Conservation (phyloP, 2,329 filamentous ascomycete species). For the Microcera coccophila region DNA sequence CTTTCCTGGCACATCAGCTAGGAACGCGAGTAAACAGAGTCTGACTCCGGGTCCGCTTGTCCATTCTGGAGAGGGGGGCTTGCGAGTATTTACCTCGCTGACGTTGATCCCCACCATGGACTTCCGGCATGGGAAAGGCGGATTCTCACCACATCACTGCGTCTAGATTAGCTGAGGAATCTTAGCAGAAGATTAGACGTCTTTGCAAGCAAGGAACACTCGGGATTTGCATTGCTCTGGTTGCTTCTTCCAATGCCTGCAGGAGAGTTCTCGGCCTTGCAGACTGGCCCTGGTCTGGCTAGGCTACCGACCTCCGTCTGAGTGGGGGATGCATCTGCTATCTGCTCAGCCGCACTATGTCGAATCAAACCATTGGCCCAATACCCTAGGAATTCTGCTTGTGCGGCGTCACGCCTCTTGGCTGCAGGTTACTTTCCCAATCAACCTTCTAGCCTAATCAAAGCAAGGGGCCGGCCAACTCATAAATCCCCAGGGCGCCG, state of each 20-base stretch:
- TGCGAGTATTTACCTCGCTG: too few relatives aligned
- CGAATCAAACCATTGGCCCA: conserved; percentile 14
- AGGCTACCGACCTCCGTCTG: background rate
- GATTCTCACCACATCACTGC: too few relatives aligned
- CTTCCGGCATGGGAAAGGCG: too few relatives aligned
- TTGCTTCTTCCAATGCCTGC: background rate
- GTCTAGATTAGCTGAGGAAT: too few relatives aligned
- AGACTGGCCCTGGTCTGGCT: background rate
- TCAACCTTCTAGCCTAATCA: conserved; percentile 1
- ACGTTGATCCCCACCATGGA: too few relatives aligned
- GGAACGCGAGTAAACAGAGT: background rate
- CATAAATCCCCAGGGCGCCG: background rate
- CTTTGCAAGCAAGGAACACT: background rate
- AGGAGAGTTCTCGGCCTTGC: too few relatives aligned
- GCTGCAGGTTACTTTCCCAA: conserved; percentile 5
- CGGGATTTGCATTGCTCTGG: background rate
- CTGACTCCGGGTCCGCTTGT: too few relatives aligned
- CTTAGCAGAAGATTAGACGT: too few relatives aligned
- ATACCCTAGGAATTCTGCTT: conserved; percentile 16
- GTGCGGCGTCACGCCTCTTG: conserved; percentile 18
- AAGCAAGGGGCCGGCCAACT: background rate
- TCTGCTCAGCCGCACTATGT: conserved; percentile 23
- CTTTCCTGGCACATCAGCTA: background rate
- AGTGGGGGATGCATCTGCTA: conserved; percentile 10
- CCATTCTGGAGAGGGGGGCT: too few relatives aligned